These are phyloP conservation scores for Meira miltonrushii DNA, from an alignment of 1,284 basidiomycete genomes.

Conservation along the genomic window DNA sequence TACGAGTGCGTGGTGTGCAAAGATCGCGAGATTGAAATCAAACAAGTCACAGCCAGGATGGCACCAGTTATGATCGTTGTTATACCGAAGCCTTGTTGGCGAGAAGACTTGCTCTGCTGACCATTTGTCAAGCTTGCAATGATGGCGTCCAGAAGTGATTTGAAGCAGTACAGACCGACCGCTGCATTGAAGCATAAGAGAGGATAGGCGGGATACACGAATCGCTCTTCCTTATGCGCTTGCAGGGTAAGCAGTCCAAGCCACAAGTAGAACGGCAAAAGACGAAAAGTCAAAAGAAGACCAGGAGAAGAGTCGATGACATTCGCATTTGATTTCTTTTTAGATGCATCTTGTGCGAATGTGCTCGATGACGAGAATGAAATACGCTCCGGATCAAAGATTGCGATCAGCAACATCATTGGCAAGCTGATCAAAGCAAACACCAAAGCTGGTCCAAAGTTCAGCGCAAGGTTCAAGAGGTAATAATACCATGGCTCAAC, in stretches of 20 bases:
- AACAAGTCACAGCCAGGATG: background rate
- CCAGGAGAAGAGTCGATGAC: constrained; percentile 19
- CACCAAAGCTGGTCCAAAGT: constrained; percentile 76
- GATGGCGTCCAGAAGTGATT: background rate
- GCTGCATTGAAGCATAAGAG: constrained; percentile 91
- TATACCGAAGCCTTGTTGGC: too few species aligned
- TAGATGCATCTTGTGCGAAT: background rate
- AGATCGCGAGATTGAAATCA: constrained; percentile 63
- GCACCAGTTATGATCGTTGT: background rate
- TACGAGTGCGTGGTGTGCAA: constrained; percentile 63
- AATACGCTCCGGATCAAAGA: constrained; percentile 71
- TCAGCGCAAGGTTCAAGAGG: constrained; percentile 63
- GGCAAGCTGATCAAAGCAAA: constrained; percentile 64
- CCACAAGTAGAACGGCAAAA: constrained; percentile 87
- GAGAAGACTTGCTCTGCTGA: constrained; percentile 7
- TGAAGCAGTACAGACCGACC: constrained; percentile 56
- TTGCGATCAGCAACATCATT: constrained; percentile 69
- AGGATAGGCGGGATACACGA: constrained; percentile 92
- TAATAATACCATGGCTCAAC: constrained; percentile 68
- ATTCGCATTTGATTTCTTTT: constrained; percentile 8
- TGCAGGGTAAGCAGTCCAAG: constrained; percentile 70
- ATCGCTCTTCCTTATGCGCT: constrained; percentile 94
- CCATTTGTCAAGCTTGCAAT: constrained; percentile 37
- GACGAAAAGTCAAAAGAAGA: constrained; percentile 64
- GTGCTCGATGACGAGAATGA: constrained; percentile 41